Evolutionary conservation across 441 rosid species (phyloP), one percentile per base, ranked within the genome.

Genomic region (Geranium incanum): DNA sequence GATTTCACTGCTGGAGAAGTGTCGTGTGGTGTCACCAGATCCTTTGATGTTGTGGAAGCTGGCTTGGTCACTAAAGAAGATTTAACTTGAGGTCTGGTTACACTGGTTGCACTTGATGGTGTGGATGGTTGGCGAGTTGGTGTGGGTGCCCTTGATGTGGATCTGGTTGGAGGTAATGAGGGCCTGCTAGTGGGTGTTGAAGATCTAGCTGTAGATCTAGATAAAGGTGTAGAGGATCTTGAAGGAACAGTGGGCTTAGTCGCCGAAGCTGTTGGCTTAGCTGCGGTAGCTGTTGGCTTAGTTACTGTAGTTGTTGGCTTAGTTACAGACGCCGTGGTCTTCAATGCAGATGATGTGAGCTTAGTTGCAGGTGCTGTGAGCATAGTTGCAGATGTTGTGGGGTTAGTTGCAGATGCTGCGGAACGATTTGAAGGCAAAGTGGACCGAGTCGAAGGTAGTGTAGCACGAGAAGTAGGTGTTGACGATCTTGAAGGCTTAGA

Each of bases 181-280:
- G 62, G 62, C 5, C 62, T 55, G 6, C 19, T 6, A 3, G 62
- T 15, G 3, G 62, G 62, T 15, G 62, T 55, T 13, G 62, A 55
- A 4, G 62, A 55, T 55, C 62, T 55, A 3, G 62, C 16, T 55
- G 62, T 4, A 4, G 62, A 55, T 18, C 18, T 55, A 16, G 62
- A 55, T 13, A 18, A 55, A 55, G 19, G 62, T 55, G 62, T 16
- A 15, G 62, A 13, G 6, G 62, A 55, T 55, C 62, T 55, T 13
- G 62, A 55, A 55, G 62, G 62, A 15, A 11, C 62, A n/a, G 62
- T 15, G 18, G 62, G 62, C 6, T 55, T 15, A 15, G 76, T 68
- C 19, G 84, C 72, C 57, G 91, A 84, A 78, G 81, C 87, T 41
- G 89, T 77, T 23, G 91, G 75, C 75, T 72, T 83, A 73, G 65